These are phyloP conservation scores for Metroxylon sagu DNA, from an alignment of 176 grass and related monocot species.

Conservation along the genomic window DNA sequence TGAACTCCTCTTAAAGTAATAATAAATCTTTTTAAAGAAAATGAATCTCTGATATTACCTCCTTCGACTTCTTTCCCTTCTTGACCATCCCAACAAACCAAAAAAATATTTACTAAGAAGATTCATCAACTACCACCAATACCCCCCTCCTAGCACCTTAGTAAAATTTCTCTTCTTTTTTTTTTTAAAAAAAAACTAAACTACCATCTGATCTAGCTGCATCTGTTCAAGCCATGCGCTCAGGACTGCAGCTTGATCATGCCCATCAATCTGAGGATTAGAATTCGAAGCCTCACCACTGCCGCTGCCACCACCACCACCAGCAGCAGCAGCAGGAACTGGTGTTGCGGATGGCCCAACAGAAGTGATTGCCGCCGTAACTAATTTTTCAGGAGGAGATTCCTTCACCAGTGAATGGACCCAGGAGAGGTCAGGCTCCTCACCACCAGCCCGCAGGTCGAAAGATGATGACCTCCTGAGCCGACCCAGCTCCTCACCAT, in stretches of 20 bases:
- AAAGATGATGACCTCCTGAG: constrained; percentile 76
- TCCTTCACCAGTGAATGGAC: constrained; percentile 71
- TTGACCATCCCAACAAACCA: constrained; percentile 25
- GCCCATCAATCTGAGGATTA: constrained; percentile 20
- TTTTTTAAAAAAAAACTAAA: constrained; percentile 43
- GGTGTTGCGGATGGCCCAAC: constrained; percentile 14
- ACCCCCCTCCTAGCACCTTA: constrained; percentile 6
- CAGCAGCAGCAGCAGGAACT: constrained; percentile 20
- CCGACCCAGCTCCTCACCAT: constrained; percentile 58
- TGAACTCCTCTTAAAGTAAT: constrained; percentile 40
- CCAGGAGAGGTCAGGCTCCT: constrained; percentile 80
- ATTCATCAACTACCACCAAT: constrained; percentile 31
- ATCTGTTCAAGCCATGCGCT: constrained; percentile 61
- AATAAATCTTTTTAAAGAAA: constrained; percentile 58
- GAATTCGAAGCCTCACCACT: constrained; percentile 17
- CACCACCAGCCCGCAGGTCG: constrained; percentile 42
- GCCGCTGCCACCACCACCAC: not conserved
- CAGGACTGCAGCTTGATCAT: constrained; percentile 47
- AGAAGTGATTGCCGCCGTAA: constrained; percentile 26
- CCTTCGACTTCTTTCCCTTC: constrained; percentile 46
- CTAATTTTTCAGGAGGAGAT: constrained; percentile 58
- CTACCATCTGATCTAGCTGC: constrained; percentile 60
- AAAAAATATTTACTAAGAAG: constrained; percentile 25
- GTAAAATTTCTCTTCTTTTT: constrained; percentile 3
- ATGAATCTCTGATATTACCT: constrained; percentile 62